Conservation (phyloP, 2,329 filamentous ascomycete genomes). For the Trichoderma asperellum region DNA sequence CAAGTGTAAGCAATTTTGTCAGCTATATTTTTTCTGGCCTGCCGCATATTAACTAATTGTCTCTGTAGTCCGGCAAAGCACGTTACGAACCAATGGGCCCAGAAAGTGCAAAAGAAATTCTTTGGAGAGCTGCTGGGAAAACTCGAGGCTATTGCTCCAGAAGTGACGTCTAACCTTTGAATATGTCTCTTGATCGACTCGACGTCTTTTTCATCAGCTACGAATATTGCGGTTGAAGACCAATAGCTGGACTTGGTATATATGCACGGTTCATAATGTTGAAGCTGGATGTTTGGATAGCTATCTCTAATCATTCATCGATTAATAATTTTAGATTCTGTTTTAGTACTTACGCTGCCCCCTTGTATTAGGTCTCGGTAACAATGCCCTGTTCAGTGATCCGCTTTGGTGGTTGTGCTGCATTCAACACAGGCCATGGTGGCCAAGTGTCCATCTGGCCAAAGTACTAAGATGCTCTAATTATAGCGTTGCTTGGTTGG, state of each 20-base stretch:
- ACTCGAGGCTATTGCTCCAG: neutral
- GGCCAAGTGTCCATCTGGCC: no score
- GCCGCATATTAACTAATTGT: neutral
- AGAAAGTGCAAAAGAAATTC: conserved; percentile 1
- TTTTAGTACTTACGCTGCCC: no score
- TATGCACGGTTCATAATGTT: neutral
- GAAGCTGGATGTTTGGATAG: neutral
- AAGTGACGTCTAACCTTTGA: neutral
- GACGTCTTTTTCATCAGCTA: neutral
- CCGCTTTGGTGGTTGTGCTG: no score
- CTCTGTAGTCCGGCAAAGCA: neutral
- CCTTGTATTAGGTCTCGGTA: no score
- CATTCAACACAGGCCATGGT: no score
- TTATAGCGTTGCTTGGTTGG: no score
- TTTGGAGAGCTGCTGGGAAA: neutral
- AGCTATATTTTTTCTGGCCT: accelerated
- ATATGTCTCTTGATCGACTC: neutral
- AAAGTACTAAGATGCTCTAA: no score
- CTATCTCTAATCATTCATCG: no score
- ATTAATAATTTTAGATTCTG: no score
- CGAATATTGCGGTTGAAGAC: neutral
- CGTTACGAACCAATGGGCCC: conserved; percentile 2
- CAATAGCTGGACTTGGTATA: neutral
- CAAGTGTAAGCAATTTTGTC: neutral
- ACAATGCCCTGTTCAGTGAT: no score